Percentiles rank a stretch among this genome's conserved stretches.
These are phyloP conservation scores for Linanthus parryae DNA, from an alignment of 148 eudicot genomes.

Conservation along the genomic window DNA sequence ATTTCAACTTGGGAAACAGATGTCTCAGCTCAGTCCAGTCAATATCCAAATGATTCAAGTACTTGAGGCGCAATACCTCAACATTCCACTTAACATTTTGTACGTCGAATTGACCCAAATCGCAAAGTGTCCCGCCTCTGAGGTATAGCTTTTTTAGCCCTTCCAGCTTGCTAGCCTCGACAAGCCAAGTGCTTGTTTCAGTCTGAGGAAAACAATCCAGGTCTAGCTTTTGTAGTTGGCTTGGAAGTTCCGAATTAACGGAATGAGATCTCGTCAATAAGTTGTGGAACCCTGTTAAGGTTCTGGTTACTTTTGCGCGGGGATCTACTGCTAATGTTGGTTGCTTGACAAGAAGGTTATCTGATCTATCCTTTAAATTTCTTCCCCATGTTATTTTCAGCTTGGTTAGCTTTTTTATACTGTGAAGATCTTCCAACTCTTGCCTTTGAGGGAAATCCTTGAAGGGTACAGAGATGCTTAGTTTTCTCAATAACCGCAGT, in stretches of 20 bases:
- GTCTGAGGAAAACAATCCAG: slow-evolving; percentile 16
- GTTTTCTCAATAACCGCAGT: slow-evolving; percentile 16
- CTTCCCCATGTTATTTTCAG: slow-evolving; percentile 19
- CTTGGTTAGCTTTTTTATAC: slow-evolving; percentile 10
- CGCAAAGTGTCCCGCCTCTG: slow-evolving; percentile 25
- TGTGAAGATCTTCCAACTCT: not conserved
- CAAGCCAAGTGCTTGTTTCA: slow-evolving; percentile 12
- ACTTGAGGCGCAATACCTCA: slow-evolving; percentile 11
- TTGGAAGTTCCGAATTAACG: slow-evolving; percentile 1
- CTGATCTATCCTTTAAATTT: not conserved
- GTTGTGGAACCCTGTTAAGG: not conserved
- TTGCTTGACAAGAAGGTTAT: not conserved
- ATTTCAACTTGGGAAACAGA: slow-evolving; percentile 1
- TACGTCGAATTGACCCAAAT: not conserved
- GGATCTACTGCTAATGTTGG: not conserved
- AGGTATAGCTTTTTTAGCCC: slow-evolving; percentile 26
- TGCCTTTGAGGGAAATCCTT: slow-evolving; percentile 8
- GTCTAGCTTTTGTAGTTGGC: slow-evolving; percentile 25
- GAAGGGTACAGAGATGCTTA: slow-evolving; percentile 19
- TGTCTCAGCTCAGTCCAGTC: not conserved
- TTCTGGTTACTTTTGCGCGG: not conserved
- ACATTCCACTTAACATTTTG: slow-evolving; percentile 13
- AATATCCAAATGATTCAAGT: not conserved
- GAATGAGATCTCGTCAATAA: not conserved
- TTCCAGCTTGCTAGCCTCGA: slow-evolving; percentile 5